Conservation (phyloP, 2,329 filamentous ascomycete species). For the Pseudocercospora cruenta region DNA sequence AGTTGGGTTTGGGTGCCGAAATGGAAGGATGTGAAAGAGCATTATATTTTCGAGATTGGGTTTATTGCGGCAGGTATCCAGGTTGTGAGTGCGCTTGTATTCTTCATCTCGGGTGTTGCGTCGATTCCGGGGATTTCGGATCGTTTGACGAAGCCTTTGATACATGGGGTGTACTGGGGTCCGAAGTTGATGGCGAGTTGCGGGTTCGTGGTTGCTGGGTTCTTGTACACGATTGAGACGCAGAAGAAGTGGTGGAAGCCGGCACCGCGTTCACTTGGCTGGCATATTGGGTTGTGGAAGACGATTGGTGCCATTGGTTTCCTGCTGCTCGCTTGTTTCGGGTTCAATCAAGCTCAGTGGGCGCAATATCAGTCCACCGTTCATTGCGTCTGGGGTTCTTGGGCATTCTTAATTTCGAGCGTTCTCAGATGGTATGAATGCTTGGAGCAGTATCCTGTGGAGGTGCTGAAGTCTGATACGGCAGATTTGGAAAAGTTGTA, state of each 20-base stretch:
- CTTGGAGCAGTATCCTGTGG: slow-evolving; percentile 21
- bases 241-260: slow-evolving; percentile 37
- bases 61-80: slow-evolving; percentile 35
- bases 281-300: slow-evolving; percentile 37
- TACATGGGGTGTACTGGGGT: slow-evolving; percentile 31
- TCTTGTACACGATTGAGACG: slow-evolving; percentile 37
- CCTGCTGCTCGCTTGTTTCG: slow-evolving; percentile 35
- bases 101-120: slow-evolving; percentile 35
- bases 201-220: slow-evolving; percentile 33
- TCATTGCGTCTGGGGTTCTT: slow-evolving; percentile 30
- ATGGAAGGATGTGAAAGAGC: slow-evolving; percentile 29
- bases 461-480: not conserved
- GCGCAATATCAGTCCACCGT: slow-evolving; percentile 32
- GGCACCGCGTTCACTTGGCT: slow-evolving; percentile 29
- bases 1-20: slow-evolving; percentile 40
- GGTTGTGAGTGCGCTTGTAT: slow-evolving; percentile 33
- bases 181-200: slow-evolving; percentile 33
- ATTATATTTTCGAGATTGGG: slow-evolving; percentile 36
- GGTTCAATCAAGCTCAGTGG: slow-evolving; percentile 32
- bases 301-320: slow-evolving; percentile 35
- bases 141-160: slow-evolving; percentile 11
- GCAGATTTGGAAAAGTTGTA: not conserved
- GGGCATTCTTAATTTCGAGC: slow-evolving; percentile 38
- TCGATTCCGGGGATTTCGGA: slow-evolving; percentile 36
- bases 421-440: slow-evolving; percentile 37